These are phyloP conservation scores for Talaromyces proteolyticus DNA, from an alignment of 495 filamentous ascomycete species.

Conservation along the genomic window DNA sequence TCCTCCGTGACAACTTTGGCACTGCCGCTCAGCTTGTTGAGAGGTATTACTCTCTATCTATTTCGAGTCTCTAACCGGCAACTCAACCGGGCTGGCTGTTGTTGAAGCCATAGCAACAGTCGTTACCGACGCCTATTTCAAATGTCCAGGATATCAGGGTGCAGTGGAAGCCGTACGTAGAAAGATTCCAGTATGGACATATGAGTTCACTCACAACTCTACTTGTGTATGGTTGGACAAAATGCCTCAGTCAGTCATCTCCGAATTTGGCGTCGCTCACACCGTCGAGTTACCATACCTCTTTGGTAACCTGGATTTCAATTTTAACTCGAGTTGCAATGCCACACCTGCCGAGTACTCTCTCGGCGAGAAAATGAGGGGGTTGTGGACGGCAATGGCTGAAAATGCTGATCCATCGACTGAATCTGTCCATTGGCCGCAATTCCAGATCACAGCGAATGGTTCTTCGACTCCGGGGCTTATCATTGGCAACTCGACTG, in stretches of 20 bases:
- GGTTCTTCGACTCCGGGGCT: slow-evolving; percentile 15
- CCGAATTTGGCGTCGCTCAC: slow-evolving; percentile 21
- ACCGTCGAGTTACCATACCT: slow-evolving; percentile 34
- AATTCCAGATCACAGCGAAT: slow-evolving; percentile 10
- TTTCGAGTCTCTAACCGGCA: slow-evolving; percentile 8
- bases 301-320: slow-evolving; percentile 23
- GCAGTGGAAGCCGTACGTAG: slow-evolving; percentile 14
- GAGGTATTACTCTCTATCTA: slow-evolving; percentile 22
- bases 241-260: slow-evolving; percentile 11
- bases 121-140: slow-evolving; percentile 21
- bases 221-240: slow-evolving; percentile 23
- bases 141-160: slow-evolving; percentile 22
- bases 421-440: slow-evolving; percentile 22
- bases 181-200: slow-evolving; percentile 23
- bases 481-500: slow-evolving; percentile 14
- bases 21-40: slow-evolving; percentile 18
- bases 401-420: slow-evolving; percentile 17
- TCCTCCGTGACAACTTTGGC: slow-evolving; percentile 25
- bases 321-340: slow-evolving; percentile 19
- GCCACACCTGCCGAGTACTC: slow-evolving; percentile 19
- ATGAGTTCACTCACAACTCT: slow-evolving; percentile 25
- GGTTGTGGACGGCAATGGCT: slow-evolving; percentile 33
- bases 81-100: slow-evolving; percentile 3
- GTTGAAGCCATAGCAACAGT: slow-evolving; percentile 15
- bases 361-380: slow-evolving; percentile 24